phyloP scores from a whole-genome alignment of 768 basidiomycete species.

The Termitomyces sp. region DNA sequence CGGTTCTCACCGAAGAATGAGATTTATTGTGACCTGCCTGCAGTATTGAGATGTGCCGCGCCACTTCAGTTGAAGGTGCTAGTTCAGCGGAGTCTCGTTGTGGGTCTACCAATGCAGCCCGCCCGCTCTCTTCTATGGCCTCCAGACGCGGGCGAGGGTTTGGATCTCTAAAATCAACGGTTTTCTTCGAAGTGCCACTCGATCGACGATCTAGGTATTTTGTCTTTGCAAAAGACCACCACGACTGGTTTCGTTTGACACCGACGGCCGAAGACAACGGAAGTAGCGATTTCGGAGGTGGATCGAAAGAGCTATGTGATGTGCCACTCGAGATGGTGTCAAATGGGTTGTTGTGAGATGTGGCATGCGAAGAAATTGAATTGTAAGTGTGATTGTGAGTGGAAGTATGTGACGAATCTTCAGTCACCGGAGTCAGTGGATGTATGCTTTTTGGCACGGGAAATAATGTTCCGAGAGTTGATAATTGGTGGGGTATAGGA shows the following conservation, averaged over 20 bases:
- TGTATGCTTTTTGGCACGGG: constrained; percentile 30
- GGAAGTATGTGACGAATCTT: constrained; percentile 32
- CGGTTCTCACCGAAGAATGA: constrained; percentile 56
- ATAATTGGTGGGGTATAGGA: constrained; percentile 15
- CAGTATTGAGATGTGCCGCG: constrained; percentile 18
- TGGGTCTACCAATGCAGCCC: constrained; percentile 24
- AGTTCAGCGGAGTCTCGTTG: constrained; percentile 6
- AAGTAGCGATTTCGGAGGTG: constrained; percentile 23
- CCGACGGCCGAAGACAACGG: constrained; percentile 38
- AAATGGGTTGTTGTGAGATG: constrained; percentile 25
- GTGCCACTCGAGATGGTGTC: constrained; percentile 19
- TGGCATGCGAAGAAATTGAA: constrained; percentile 24
- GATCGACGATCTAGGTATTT: constrained; percentile 57
- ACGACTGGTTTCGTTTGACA: constrained; percentile 65
- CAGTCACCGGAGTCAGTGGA: constrained; percentile 36
- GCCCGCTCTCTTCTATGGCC: constrained; percentile 51
- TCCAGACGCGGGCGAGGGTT: constrained; percentile 67
- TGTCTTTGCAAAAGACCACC: constrained; percentile 75
- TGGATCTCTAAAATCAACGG: constrained; percentile 72
- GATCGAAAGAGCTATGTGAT: constrained; percentile 25
- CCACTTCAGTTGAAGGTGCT: constrained; percentile 4
- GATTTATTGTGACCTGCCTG: constrained; percentile 43
- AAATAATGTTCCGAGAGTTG: constrained; percentile 26
- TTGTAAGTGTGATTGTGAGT: constrained; percentile 24
- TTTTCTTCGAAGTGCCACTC: constrained; percentile 33